phyloP scores from a whole-genome alignment of 2,329 filamentous ascomycete species.

The Colletotrichum gigasporum region DNA sequence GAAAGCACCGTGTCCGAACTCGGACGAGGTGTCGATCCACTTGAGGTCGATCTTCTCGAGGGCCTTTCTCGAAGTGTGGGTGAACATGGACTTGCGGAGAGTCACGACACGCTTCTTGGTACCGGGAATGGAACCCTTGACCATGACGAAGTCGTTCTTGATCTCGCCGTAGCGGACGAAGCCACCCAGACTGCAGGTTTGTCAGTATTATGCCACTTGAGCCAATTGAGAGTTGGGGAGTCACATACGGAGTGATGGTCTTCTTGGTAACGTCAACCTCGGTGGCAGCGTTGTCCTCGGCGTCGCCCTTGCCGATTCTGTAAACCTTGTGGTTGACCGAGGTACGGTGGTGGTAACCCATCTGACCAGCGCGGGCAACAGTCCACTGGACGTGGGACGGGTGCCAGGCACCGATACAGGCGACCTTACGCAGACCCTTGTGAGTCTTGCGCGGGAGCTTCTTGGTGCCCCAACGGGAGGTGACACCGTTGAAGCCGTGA shows the following conservation, averaged over 20 bases:
- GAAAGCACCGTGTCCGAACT: constrained; percentile 99
- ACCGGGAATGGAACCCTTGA: constrained; percentile 98
- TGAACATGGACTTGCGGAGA: constrained; percentile 98
- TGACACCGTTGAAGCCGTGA: constrained; percentile 98
- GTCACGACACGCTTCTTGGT: constrained; percentile 99
- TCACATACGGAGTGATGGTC: constrained; percentile 96
- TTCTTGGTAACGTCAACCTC: constrained; percentile 99
- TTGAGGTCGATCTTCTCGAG: constrained; percentile 99
- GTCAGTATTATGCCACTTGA: constrained; percentile 48
- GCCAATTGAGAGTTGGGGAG: too few relatives aligned
- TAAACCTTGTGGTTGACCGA: constrained; percentile 99
- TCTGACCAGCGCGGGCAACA: constrained; percentile 99
- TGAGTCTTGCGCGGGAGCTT: constrained; percentile 99
- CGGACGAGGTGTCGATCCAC: constrained; percentile 99
- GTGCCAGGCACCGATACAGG: constrained; percentile 99
- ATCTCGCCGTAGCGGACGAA: constrained; percentile 99
- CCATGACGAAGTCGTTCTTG: constrained; percentile 98
- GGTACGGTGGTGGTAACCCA: constrained; percentile 99
- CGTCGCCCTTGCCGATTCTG: constrained; percentile 92
- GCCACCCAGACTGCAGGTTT: constrained; percentile 81
- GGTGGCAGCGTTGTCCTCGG: constrained; percentile 92
- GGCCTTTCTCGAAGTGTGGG: constrained; percentile 92
- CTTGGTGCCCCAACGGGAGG: constrained; percentile 98
- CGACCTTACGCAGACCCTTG: constrained; percentile 99
- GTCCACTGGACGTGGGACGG: constrained; percentile 99